These are phyloP conservation scores for Dioscorea dumetorum DNA, from an alignment of 106 monocot genomes.

Conservation along the genomic window DNA sequence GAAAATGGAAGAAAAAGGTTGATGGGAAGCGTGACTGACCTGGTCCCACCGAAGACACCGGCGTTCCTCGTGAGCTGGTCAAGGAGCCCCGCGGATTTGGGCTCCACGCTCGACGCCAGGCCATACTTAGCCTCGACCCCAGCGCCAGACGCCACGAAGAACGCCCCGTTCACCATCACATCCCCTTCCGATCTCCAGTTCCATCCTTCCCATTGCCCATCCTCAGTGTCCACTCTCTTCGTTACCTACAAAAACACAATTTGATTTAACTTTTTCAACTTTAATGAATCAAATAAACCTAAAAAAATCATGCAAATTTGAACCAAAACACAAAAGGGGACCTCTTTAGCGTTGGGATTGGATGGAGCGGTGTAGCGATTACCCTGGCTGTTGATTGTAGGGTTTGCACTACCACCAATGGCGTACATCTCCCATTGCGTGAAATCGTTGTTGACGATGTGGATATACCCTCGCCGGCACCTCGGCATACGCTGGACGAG, in stretches of 20 bases:
- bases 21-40: not conserved
- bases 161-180: constrained; percentile 78
- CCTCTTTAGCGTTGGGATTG: constrained; percentile 49
- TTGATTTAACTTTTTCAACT: too few relatives aligned
- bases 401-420: constrained; percentile 59
- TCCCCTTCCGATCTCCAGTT: constrained; percentile 94
- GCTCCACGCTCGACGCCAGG: constrained; percentile 26
- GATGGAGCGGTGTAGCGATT: constrained; percentile 52
- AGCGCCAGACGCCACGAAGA: constrained; percentile 84
- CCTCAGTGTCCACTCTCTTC: constrained; percentile 52
- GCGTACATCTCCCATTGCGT: constrained; percentile 74
- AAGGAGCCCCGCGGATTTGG: constrained; percentile 30
- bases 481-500: constrained; percentile 73
- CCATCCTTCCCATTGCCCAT: constrained; percentile 62
- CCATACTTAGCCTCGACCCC: constrained; percentile 39
- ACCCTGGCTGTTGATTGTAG: constrained; percentile 76
- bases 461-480: constrained; percentile 49
- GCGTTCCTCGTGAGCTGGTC: constrained; percentile 36
- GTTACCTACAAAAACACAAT: constrained; percentile 32
- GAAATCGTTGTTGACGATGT: constrained; percentile 71
- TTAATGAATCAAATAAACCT: too few relatives aligned
- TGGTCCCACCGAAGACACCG: constrained; percentile 23
- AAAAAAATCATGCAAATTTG: too few relatives aligned
- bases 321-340: not conserved
- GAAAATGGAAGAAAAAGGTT: too few relatives aligned